These are phyloP conservation scores for Coemansia brasiliensis DNA, from an alignment of 192 early-diverging fungal species.

Conservation along the genomic window DNA sequence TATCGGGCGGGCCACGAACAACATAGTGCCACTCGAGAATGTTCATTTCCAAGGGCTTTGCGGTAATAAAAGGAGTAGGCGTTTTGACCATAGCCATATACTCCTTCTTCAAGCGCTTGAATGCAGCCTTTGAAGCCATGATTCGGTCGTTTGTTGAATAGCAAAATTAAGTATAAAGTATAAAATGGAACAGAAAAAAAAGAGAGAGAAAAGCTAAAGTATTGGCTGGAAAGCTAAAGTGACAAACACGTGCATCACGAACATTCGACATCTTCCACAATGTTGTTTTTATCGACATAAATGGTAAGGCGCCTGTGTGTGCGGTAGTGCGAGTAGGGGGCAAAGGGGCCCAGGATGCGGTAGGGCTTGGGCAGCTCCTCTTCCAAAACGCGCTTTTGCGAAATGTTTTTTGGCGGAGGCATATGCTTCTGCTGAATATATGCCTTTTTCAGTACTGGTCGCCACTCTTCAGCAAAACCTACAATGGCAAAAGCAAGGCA, in stretches of 20 bases:
- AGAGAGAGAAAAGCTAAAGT: constrained; percentile 6
- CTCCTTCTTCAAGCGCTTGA: constrained; percentile 77
- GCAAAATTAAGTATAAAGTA: background rate
- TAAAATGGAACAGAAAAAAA: constrained; percentile 10
- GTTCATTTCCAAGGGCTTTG: constrained; percentile 90
- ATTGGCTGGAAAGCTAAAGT: background rate
- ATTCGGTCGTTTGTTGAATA: background rate
- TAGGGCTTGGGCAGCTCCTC: constrained; percentile 51
- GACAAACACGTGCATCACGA: constrained; percentile 5
- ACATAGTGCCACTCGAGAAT: constrained; percentile 99
- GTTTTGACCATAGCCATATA: constrained; percentile 72
- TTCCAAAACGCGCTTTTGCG: constrained; percentile 37
- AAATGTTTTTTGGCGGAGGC: constrained; percentile 35
- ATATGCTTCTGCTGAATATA: constrained; percentile 39
- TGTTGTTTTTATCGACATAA: constrained; percentile 35
- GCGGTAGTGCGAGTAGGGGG: constrained; percentile 36
- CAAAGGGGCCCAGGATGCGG: constrained; percentile 35
- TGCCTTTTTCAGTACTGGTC: constrained; percentile 43
- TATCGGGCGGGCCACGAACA: constrained; percentile 92
- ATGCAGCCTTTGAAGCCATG: constrained; percentile 83
- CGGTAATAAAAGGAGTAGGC: constrained; percentile 86
- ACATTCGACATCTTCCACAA: constrained; percentile 45
- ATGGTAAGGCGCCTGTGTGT: constrained; percentile 35
- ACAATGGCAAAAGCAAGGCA: background rate
- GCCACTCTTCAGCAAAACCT: constrained; percentile 46